These are phyloP conservation scores for Corchorus olitorius DNA, from an alignment of 345 rosid species.

Conservation along the genomic window DNA sequence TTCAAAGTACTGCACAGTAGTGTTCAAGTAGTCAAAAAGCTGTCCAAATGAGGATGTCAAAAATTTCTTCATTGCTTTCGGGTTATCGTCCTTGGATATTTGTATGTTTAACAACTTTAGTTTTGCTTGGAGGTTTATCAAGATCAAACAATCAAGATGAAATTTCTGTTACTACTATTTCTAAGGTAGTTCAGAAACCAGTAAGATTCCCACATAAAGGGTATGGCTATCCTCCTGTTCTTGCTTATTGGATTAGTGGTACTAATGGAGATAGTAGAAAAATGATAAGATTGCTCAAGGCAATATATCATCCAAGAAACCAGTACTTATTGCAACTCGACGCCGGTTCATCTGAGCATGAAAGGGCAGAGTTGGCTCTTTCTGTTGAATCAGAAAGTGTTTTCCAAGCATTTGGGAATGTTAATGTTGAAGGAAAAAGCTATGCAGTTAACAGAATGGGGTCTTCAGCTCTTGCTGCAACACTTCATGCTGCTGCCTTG, in stretches of 20 bases:
- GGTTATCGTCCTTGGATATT: conserved; percentile 11
- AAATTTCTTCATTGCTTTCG: background rate
- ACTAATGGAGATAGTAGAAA: conserved; percentile 68
- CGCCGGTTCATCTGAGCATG: conserved; percentile 63
- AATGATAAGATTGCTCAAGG: conserved; percentile 63
- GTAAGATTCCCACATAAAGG: conserved; percentile 7
- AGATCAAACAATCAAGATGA: conserved; percentile 6
- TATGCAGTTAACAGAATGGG: conserved; percentile 63
- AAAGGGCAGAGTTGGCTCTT: conserved; percentile 65
- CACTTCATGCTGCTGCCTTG: conserved; percentile 69
- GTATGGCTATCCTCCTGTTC: conserved; percentile 19
- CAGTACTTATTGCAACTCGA: conserved; percentile 85
- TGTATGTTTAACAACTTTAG: conserved; percentile 8
- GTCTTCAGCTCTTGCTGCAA: conserved; percentile 69
- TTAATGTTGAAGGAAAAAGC: conserved; percentile 61
- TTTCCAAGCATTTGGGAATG: conserved; percentile 59
- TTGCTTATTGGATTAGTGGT: conserved; percentile 78
- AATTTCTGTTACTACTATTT: background rate
- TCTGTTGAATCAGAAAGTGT: conserved; percentile 48
- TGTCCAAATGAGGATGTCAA: conserved; percentile 6
- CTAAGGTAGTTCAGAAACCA: conserved; percentile 12
- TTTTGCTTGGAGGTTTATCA: conserved; percentile 10
- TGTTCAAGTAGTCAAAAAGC: background rate
- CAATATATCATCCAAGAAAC: conserved; percentile 89
- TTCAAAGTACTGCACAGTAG: background rate